phyloP scores from a whole-genome alignment of 2,329 filamentous ascomycete species.

The Cercospora brassicicola region DNA sequence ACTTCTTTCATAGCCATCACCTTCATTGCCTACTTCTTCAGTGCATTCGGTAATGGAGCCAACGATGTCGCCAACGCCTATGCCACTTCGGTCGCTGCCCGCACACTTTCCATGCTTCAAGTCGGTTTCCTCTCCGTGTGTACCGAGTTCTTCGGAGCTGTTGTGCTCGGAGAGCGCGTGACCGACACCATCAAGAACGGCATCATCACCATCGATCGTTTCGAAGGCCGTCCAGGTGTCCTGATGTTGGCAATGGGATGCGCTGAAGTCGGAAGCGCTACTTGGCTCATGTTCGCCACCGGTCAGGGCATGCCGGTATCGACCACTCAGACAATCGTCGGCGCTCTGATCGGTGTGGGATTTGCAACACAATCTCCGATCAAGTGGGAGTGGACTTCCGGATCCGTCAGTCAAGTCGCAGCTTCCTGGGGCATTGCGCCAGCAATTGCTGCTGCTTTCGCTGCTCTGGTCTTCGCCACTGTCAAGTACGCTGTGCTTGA shows the following conservation, averaged over 20 bases:
- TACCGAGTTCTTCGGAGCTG: slow-evolving; percentile 55
- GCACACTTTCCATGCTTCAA: slow-evolving; percentile 53
- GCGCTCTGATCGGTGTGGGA: slow-evolving; percentile 52
- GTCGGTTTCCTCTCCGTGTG: slow-evolving; percentile 49
- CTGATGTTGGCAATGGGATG: slow-evolving; percentile 52
- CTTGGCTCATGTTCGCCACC: slow-evolving; percentile 58
- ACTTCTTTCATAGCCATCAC: slow-evolving; percentile 52
- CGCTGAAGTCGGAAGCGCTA: slow-evolving; percentile 46
- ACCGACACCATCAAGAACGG: slow-evolving; percentile 62
- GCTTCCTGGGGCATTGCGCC: slow-evolving; percentile 51
- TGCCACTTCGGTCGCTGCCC: slow-evolving; percentile 52
- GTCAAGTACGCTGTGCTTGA: slow-evolving; percentile 53
- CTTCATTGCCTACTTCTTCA: slow-evolving; percentile 62
- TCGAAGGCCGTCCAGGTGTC: slow-evolving; percentile 49
- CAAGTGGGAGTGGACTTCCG: slow-evolving; percentile 53
- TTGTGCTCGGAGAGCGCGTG: slow-evolving; percentile 53
- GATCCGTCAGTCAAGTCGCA: slow-evolving; percentile 61
- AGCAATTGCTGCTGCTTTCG: slow-evolving; percentile 48
- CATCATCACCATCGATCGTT: slow-evolving; percentile 53
- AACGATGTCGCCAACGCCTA: slow-evolving; percentile 57
- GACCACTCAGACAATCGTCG: slow-evolving; percentile 57
- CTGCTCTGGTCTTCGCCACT: slow-evolving; percentile 49
- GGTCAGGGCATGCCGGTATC: slow-evolving; percentile 57
- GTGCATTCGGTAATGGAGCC: slow-evolving; percentile 62
- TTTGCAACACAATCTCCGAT: slow-evolving; percentile 28